Evolutionary conservation across 1,284 basidiomycete species (phyloP).

Genomic region (Trichosporon ovoides): DNA sequence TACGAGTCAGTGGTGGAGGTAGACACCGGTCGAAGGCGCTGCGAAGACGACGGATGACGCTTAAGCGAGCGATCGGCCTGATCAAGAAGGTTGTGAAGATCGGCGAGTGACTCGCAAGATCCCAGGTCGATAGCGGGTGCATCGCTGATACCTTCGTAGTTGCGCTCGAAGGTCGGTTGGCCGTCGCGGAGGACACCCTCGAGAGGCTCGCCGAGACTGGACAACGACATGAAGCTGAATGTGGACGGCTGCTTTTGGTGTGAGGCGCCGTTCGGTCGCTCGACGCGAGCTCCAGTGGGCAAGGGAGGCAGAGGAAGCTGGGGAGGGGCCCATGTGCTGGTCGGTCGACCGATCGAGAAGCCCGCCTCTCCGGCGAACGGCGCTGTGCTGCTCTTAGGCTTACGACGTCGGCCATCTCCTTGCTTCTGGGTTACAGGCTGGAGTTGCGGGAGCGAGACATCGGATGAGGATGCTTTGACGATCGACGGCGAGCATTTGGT

Average conservation of each 20-base stretch:
- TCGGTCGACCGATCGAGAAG: background rate
- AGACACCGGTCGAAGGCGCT: background rate
- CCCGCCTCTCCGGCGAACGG: background rate
- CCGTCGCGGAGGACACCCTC: background rate
- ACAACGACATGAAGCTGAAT: conserved; percentile 2
- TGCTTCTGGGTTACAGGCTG: background rate
- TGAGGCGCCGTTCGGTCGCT: background rate
- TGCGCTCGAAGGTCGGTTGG: background rate
- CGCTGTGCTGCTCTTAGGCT: conserved; percentile 1
- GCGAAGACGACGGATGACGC: too few relatives aligned
- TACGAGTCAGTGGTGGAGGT: background rate
- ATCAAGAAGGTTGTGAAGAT: background rate
- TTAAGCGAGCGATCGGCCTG: background rate
- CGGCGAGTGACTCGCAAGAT: background rate
- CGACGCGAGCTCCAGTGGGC: background rate
- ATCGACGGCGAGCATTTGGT: conserved; percentile 1
- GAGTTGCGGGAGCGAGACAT: background rate
- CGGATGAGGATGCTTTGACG: background rate
- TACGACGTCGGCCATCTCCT: background rate
- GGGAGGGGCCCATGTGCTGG: background rate
- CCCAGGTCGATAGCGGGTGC: background rate
- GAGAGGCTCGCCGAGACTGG: background rate
- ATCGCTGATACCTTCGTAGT: background rate
- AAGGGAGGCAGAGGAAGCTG: background rate
- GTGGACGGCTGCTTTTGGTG: background rate